These are phyloP conservation scores for Vaccinium myrtillus DNA, from an alignment of 148 eudicot species.

Conservation along the genomic window DNA sequence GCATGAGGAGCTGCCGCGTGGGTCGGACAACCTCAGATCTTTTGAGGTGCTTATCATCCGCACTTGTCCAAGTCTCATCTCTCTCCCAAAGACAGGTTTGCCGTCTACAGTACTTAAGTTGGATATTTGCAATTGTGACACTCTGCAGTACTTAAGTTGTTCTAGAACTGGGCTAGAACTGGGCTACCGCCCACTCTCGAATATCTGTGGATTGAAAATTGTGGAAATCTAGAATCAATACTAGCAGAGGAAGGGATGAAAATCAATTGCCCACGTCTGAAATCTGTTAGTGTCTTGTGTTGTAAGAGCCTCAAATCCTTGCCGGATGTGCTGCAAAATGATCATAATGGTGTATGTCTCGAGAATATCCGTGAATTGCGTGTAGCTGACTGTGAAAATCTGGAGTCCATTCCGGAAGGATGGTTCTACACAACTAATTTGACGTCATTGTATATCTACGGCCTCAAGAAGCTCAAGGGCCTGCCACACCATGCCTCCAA, in stretches of 20 bases:
- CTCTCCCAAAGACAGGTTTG: not conserved
- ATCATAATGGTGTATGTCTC: not conserved
- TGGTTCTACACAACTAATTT: not conserved
- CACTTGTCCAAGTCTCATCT: not conserved
- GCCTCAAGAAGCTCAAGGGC: not conserved
- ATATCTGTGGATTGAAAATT: rapidly evolving
- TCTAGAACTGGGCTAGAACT: no score
- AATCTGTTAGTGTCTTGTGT: rapidly evolving
- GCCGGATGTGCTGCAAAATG: not conserved
- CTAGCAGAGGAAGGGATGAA: not conserved
- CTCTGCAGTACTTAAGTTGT: not conserved
- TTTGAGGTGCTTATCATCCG: not conserved
- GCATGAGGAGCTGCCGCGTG: not conserved
- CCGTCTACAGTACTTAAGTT: not conserved
- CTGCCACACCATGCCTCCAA: not conserved
- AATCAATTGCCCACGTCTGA: not conserved
- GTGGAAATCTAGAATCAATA: not conserved
- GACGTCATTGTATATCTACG: rapidly evolving
- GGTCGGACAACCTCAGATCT: not conserved
- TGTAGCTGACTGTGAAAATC: not conserved
- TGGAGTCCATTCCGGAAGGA: not conserved
- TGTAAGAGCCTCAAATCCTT: not conserved
- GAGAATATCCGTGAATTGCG: not conserved
- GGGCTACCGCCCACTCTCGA: not conserved
- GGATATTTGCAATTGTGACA: not conserved